Evolutionary conservation across 257 asterid species (phyloP), one percentile per base, ranked within the genome.

Genomic region (Petunia axillaris): DNA sequence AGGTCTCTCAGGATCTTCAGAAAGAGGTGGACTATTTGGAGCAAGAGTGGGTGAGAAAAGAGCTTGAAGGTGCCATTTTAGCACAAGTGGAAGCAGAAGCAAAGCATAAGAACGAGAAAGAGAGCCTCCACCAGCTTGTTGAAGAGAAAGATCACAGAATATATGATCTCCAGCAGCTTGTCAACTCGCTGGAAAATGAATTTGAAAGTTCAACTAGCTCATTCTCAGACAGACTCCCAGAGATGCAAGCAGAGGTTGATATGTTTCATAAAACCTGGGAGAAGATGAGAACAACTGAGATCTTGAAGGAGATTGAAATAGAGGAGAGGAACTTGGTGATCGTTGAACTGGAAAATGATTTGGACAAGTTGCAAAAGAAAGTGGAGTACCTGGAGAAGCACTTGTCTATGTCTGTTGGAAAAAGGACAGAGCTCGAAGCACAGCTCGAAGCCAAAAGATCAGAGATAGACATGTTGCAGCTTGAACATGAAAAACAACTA

Each of bases 121-220:
- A 89, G 76, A 83, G 79, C 74, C 90, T 92, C 83, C 89, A 81
- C 67, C 94, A 88, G 83, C 85, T 89, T 52, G 88, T 91, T 57
- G 92, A 89, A 81, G 96, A 91, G 90, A 91, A 85, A 84, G 89
- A 91, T 71, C 88, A 89, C 82, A 91, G 88, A 82, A 89, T 88
- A 83, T 81, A 71, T 59, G 88, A 91, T 71, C 90, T 91, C 77
- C 97, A 94, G 90, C 90, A 82, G 87, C 95, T 88, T 77, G 93
- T 94, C 74, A 86, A 85, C 59, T 90, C 97, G 37, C 79, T 93
- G 83, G 99, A 95, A 77, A 82, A 79, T 13, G 97, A 95, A 82
- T 90, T 93, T 66, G 91, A 95, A 75, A 91, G 88, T 25, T 93
- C 97, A 39, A 83, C 86, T 2, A 2, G 82, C 81, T 88, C 92